Evolutionary conservation across 306 rosid species (phyloP).

Genomic region (Begonia loranthoides): DNA sequence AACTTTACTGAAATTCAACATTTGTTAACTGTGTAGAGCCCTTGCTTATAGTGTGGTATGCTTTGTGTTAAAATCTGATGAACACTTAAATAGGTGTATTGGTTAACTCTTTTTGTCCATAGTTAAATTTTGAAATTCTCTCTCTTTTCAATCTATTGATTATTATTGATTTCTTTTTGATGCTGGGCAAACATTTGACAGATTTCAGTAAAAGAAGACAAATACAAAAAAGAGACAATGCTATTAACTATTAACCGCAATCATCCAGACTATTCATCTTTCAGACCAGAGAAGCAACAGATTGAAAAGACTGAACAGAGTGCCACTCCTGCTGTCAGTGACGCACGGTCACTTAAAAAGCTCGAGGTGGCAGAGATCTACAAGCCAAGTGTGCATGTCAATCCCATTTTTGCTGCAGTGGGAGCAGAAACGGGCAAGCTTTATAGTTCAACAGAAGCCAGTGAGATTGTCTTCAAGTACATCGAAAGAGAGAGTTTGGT

Average conservation of each 20-base stretch:
- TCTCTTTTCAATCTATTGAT: too few relatives aligned
- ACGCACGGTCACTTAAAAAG: constrained; percentile 31
- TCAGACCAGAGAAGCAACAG: constrained; percentile 72
- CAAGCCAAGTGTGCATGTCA: constrained; percentile 78
- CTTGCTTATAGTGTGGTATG: too few relatives aligned
- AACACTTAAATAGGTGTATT: too few relatives aligned
- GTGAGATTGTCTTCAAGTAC: constrained; percentile 58
- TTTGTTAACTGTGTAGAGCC: too few relatives aligned
- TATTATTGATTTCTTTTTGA: not conserved
- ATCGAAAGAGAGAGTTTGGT: constrained; percentile 65
- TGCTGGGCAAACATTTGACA: constrained; percentile 12
- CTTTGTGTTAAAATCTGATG: too few relatives aligned
- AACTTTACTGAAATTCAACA: too few relatives aligned
- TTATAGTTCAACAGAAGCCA: constrained; percentile 64
- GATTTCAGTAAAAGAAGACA: constrained; percentile 83
- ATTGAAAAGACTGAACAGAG: constrained; percentile 53
- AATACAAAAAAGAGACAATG: constrained; percentile 64
- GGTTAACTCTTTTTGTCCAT: too few relatives aligned
- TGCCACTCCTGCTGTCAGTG: constrained; percentile 27
- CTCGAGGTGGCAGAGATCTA: constrained; percentile 82
- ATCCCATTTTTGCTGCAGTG: constrained; percentile 58
- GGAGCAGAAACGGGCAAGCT: constrained; percentile 59
- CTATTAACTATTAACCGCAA: constrained; percentile 39
- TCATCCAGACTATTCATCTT: constrained; percentile 66
- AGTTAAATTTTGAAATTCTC: too few relatives aligned